Evolutionary conservation across 805 yeast genomes (phyloP).

Genomic region (Barnettozyma pratensis): DNA sequence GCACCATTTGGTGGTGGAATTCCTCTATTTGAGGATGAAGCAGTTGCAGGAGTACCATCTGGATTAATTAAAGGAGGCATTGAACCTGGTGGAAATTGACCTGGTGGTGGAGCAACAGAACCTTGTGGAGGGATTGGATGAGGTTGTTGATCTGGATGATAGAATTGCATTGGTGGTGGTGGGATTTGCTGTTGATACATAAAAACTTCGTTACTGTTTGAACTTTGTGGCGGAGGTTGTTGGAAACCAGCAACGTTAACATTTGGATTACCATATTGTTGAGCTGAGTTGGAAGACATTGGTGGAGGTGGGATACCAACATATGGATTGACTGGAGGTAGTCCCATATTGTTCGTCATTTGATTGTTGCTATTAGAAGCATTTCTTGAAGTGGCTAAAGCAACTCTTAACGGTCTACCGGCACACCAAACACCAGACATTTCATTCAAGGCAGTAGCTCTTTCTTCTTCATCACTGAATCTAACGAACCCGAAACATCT

Average conservation of each 20-base stretch:
- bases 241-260: constrained; percentile 7
- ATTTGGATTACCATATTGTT: constrained; percentile 5
- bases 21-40: neutral
- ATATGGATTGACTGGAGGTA: constrained; percentile 8
- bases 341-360: constrained; percentile 1
- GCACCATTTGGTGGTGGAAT: constrained; percentile 2
- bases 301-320: constrained; percentile 4
- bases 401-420: constrained; percentile 72
- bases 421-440: constrained; percentile 82
- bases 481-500: constrained; percentile 80
- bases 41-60: neutral
- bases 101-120: constrained; percentile 3
- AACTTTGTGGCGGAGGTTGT: constrained; percentile 9
- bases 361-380: constrained; percentile 15
- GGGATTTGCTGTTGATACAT: constrained; percentile 22
- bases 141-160: constrained; percentile 15
- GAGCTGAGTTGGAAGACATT: constrained; percentile 1
- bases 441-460: constrained; percentile 61
- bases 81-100: constrained; percentile 4
- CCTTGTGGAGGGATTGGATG: neutral
- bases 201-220: constrained; percentile 14
- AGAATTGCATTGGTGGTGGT: constrained; percentile 14
- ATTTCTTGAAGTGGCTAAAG: constrained; percentile 72
- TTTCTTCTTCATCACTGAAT: constrained; percentile 63
- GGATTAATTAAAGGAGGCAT: constrained; percentile 1